A percentile compares a stretch with the other conserved stretches of the same genome.
These are phyloP conservation scores for Nematodospora anomalae DNA, from an alignment of 1,139 yeast species.

Conservation along the genomic window DNA sequence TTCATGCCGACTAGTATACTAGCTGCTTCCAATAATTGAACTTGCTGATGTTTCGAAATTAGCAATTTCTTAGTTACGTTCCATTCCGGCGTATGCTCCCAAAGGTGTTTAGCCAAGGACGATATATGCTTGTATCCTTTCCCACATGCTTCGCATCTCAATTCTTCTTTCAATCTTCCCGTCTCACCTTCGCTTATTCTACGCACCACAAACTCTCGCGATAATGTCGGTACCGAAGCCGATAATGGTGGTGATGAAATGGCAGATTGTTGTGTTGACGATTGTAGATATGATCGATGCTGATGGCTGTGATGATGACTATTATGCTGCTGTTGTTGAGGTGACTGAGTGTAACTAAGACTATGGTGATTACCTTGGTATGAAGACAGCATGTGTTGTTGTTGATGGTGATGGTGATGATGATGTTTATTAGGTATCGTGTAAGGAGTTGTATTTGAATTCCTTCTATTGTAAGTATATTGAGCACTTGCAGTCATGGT, in stretches of 20 bases:
- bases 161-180: conserved; percentile 77
- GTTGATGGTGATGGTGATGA: conserved; percentile 17
- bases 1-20: conserved; percentile 82
- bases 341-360: conserved; percentile 1
- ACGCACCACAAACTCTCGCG: conserved; percentile 76
- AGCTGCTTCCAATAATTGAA: conserved; percentile 85
- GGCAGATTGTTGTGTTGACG: conserved; percentile 7
- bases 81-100: conserved; percentile 93
- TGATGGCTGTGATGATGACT: conserved; percentile 11
- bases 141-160: conserved; percentile 87
- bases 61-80: conserved; percentile 75
- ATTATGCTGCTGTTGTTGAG: conserved; percentile 9
- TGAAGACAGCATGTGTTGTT: conserved; percentile 6
- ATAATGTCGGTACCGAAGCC: conserved; percentile 49
- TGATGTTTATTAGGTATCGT: conserved; percentile 35
- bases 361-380: conserved; percentile 10
- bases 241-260: conserved; percentile 20
- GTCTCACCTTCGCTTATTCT: conserved; percentile 85
- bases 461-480: conserved; percentile 34
- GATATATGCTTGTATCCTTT: conserved; percentile 87
- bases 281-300: conserved; percentile 4
- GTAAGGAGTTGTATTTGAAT: conserved; percentile 35
- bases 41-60: conserved; percentile 90
- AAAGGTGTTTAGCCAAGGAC: conserved; percentile 69
- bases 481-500: conserved; percentile 30